Evolutionary conservation across 1,284 basidiomycete genomes (phyloP), one percentile per base, ranked within the genome.

Genomic region (Gomphus bonarii): DNA sequence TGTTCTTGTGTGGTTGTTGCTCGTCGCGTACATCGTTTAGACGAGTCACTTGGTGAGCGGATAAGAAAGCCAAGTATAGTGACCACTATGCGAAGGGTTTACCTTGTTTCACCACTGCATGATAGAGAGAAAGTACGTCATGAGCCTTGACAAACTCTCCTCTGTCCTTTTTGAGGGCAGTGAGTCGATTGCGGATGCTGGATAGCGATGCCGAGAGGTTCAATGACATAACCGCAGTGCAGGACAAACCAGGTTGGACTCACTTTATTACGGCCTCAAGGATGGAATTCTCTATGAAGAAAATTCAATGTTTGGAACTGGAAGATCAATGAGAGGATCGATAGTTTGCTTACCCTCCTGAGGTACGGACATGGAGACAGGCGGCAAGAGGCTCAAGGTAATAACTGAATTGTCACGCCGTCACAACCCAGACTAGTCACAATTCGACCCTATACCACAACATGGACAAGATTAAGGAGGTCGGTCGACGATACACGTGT

Each of bases 21-120:
- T 87, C 82, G 66, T 97, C 91, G 58, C 95, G 84, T 54, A 97
- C 85, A 62, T 89, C 85, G 70, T 98, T 98, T 54, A 99, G 76
- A 66, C 83, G 91, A 31, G 90, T 94, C 59, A 98, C 94, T 95
- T 68, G 11, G 42, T 25, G 48, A 20, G 33, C 8, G 20, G 10
- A 12, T 20, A 20, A 36, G 33, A 51, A 40, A 25, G 25, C 18
- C 46, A 3, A 38, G 6, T 25, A 25, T 28, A 14, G 14, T 28
- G 22, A 16, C 22, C 46, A n/a, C 8, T 8, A 3, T 6, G n/a
- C 43, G 11, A 20, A 38, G 20, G 33, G 66, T 75, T 47, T 50
- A 91, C 94, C 88, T 80, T 98, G 94, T 70, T 95, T 95, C 62
- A 98, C 89, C 61, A 97, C 91, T 7, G 87, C 82, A 64, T 93